Evolutionary conservation across 225 moss, liverwort and hornwort species (phyloP).

Genomic region (Takakia lepidozioides): DNA sequence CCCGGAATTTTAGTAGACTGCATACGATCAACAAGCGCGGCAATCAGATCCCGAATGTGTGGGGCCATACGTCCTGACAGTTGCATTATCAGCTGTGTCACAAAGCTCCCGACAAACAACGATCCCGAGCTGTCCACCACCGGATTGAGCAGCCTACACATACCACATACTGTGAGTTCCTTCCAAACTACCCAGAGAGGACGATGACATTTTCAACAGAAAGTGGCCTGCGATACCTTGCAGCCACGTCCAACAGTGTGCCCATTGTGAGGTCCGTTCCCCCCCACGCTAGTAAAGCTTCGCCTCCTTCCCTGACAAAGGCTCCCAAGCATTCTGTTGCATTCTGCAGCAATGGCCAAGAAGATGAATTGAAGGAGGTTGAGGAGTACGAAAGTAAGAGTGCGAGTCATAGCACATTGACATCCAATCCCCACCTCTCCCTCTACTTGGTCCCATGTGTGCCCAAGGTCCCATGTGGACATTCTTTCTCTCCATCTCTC

Average conservation of each 20-base stretch:
- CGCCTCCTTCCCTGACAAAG: slow-evolving; percentile 83
- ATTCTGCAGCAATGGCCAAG: slow-evolving; percentile 38
- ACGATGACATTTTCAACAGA: no score
- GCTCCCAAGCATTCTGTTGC: slow-evolving; percentile 78
- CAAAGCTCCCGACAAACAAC: slow-evolving; percentile 75
- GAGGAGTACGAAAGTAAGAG: no score
- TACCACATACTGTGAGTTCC: background rate
- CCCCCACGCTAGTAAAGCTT: slow-evolving; percentile 65
- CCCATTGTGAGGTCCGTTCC: slow-evolving; percentile 54
- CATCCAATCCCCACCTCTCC: no score
- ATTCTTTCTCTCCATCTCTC: no score
- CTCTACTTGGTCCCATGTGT: no score
- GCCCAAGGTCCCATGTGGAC: no score
- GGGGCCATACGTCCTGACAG: slow-evolving; percentile 70
- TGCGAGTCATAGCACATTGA: no score
- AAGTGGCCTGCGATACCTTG: slow-evolving; percentile 31
- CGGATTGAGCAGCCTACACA: slow-evolving; percentile 70
- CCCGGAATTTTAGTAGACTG: slow-evolving; percentile 53
- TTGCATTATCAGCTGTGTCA: slow-evolving; percentile 64
- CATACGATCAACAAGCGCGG: slow-evolving; percentile 68
- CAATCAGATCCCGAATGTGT: slow-evolving; percentile 60
- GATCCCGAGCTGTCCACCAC: slow-evolving; percentile 78
- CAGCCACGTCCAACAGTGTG: slow-evolving; percentile 80
- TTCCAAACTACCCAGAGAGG: no score
- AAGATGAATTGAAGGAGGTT: no score